Evolutionary conservation across 495 filamentous ascomycete genomes (phyloP), one percentile per base, ranked within the genome.

Genomic region (Tirmania nivea): DNA sequence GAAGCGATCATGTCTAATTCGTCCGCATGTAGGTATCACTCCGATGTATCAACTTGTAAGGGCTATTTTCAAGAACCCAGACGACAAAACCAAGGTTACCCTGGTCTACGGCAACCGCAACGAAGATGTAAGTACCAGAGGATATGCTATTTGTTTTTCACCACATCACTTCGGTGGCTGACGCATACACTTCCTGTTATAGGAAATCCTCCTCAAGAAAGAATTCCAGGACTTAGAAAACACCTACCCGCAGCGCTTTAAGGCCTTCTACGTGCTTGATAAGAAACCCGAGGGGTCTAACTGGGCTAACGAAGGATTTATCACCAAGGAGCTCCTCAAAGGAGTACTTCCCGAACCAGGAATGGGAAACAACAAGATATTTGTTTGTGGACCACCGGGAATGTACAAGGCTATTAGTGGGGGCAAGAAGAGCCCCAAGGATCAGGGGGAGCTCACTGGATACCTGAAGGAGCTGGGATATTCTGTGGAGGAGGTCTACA

Each of bases 71-170:
- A 83, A 79, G 69, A 93, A 94, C 75, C 89, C 89, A 47, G 78
- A 88, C 31, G 89, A 94, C 72, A 82, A 84, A 76, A 94, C 89
- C 62, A 93, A 94, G 73, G 85, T 96, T 34, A 94, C 88, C 17
- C 76, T 96, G 12, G 77, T 96, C 14, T 94, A 88, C 65, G 88
- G 84, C 59, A 94, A 94, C 67, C 69, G 93, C 49, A 71, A 63
- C 20, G 84, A 94, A 69, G 77, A 86, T 39, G 39, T 45, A 45
- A 14, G 39, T 45, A 45, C 17, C 14, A 17, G 36, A 10, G 39
- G 39, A 45, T 45, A 14, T 19, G 1, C 17, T 8, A 45, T 45
- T 45, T 45, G 12, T 45, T 45, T 8, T 45, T 45, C 2, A 45
- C 14, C 12, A 45, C 39, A 14, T 14, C 39, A 45, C 39, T 45